Evolutionary conservation across 2,329 filamentous ascomycete species (phyloP), one percentile per base, ranked within the genome.

Genomic region (Trematosphaeria pertusa): DNA sequence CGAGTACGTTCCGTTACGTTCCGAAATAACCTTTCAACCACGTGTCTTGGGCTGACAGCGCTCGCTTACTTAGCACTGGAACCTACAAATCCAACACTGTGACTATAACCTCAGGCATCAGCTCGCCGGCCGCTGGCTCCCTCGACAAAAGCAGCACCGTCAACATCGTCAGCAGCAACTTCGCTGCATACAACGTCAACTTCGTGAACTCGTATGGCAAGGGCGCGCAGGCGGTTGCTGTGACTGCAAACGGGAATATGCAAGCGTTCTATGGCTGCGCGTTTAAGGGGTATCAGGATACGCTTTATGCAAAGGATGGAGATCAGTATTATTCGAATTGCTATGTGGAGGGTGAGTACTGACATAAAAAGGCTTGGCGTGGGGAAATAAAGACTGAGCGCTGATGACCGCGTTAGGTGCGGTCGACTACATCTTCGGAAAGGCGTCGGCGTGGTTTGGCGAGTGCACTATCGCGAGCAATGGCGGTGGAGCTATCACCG

Each of bases 121-220:
- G 68, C 43, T 54, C 74, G 21, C 75, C 20, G 14, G 48, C 44
- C 24, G 54, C 44, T 10, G 44, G 49, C 15, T 20, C 61, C 60
- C 79, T 85, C 49, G 82, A 85, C 50, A 65, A 65, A 45, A 82
- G 74, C 4, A 71, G 59, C 12, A 79, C 76, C 0, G 56, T 77
- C 14, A 67, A 74, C 21, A 71, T 70, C 12, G 63, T 62, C 52
- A 74, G 77, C 1, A 62, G 59, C 4, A 73, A 78, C 54, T 76
- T 84, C 46, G 77, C 75, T 50, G 62, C 83, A n/a, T 86, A 85
- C 69, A 86, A 85, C 48, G 68, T 86, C 56, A 80, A 82, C 59
- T 72, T 81, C 4, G 75, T 73, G 36, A 82, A 82, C 44, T 34
- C 40, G 4, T 46, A 46, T 36, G 53, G 53, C 14, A 14, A 21